A percentile compares a stretch with the other conserved stretches of the same genome.
Evolutionary conservation across 306 rosid species (phyloP).

Genomic region (Trichosanthes cucumerina): DNA sequence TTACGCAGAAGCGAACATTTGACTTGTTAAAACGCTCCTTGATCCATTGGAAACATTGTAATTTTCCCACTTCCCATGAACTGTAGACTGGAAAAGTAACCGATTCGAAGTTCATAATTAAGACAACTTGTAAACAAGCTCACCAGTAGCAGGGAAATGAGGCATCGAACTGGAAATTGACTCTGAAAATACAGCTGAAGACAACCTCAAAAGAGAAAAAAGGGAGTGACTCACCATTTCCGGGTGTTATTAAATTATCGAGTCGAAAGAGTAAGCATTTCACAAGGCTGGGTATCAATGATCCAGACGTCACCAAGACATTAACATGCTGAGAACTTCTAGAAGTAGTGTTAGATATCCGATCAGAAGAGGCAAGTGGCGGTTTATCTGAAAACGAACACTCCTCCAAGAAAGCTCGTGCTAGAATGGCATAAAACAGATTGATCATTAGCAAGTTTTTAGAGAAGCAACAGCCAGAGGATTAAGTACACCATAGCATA

Average conservation of each 20-base stretch:
- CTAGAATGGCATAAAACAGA: slow-evolving; percentile 29
- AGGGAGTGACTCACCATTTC: slow-evolving; percentile 43
- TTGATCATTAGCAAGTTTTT: neutral
- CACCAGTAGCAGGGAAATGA: neutral
- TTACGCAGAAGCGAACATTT: slow-evolving; percentile 63
- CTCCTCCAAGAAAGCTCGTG: slow-evolving; percentile 63
- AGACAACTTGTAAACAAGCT: neutral
- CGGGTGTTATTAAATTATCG: slow-evolving; percentile 46
- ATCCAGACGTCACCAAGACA: slow-evolving; percentile 85
- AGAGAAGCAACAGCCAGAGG: neutral
- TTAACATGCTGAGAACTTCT: slow-evolving; percentile 34
- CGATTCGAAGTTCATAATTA: neutral
- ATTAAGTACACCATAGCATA: neutral
- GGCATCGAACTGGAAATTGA: neutral
- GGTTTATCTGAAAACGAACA: slow-evolving; percentile 36
- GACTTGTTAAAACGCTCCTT: slow-evolving; percentile 59
- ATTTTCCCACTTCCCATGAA: slow-evolving; percentile 81
- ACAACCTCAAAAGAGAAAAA: slow-evolving; percentile 9
- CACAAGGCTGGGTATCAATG: slow-evolving; percentile 79
- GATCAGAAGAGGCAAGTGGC: slow-evolving; percentile 30
- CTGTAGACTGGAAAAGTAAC: slow-evolving; percentile 58
- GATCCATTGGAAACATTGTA: slow-evolving; percentile 70
- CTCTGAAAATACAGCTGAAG: neutral
- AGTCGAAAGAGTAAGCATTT: slow-evolving; percentile 85
- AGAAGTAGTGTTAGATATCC: slow-evolving; percentile 24